Base-by-base conservation (phyloP, 441 rosid genomes). In the Euphorbia schlechtendalii region DNA sequence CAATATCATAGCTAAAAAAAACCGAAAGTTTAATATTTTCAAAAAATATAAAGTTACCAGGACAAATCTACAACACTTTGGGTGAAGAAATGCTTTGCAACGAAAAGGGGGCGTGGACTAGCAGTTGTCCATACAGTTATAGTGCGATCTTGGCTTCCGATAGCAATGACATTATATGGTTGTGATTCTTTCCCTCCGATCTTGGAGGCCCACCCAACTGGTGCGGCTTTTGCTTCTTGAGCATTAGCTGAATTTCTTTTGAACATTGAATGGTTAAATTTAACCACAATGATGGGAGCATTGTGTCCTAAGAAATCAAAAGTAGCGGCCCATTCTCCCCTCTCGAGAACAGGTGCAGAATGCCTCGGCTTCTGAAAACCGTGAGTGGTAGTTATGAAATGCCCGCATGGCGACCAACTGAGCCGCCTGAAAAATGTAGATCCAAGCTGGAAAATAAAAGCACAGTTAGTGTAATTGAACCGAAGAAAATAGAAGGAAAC, bases 361-460 rank as follows among this genome's bases (percentile, higher is more conserved):
- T 94, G 99, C 84, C 93, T 87, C 24, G 99, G 99, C 78, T 91
- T 94, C 81, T 94, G 99, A 83, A 76, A 94, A 70, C 99, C 99
- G 65, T 94, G 96, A 68, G 99, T 94, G 25, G 97, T 94, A 40
- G 99, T 90, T 75, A 94, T 81, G 73, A 87, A 94, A 81, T 91
- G 99, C 56, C 99, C 99, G 77, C 99, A 94, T 3, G 99, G 99
- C 21, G 99, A 94, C 97, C 99, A 94, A 43, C 96, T 97, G 71
- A 94, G 96, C 64, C 99, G 88, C 79, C 99, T 86, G 78, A 94
- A 94, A 80, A 94, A 94, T 30, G 99, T 94, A 65, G 97, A 91
- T 32, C 99, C 99, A 38, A 94, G 87, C 97, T 94, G 90, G 65
- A 80, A 81, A 71, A 17, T 64, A 57, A 15, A 52, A 8, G 45